phyloP scores from a whole-genome alignment of 2,329 filamentous ascomycete genomes.

The Epichloe sylvatica region DNA sequence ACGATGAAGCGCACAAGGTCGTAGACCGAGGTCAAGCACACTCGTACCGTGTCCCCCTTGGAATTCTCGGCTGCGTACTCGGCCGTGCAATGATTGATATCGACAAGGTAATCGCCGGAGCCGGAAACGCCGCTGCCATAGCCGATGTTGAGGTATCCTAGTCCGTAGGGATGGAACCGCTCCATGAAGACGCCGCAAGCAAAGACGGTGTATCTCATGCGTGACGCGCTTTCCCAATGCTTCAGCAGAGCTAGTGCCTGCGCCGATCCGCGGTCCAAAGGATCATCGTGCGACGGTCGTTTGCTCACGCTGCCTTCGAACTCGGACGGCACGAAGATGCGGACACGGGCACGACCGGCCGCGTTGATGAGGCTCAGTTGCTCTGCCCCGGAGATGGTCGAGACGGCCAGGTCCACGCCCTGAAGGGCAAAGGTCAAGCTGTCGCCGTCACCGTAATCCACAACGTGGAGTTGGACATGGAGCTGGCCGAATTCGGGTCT shows the following conservation, averaged over 20 bases:
- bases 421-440: constrained; percentile 51
- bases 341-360: constrained; percentile 48
- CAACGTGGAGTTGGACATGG: constrained; percentile 51
- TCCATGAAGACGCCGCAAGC: constrained; percentile 66
- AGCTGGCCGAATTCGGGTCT: constrained; percentile 39
- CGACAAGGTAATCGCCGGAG: constrained; percentile 52
- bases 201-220: constrained; percentile 57
- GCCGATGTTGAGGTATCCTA: constrained; percentile 46
- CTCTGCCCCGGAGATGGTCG: constrained; percentile 51
- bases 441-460: constrained; percentile 44
- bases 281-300: constrained; percentile 37
- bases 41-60: constrained; percentile 33
- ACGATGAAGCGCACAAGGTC: constrained; percentile 61
- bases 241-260: constrained; percentile 43
- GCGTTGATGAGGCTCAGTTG: constrained; percentile 63
- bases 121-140: constrained; percentile 35
- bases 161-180: constrained; percentile 53
- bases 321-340: constrained; percentile 59
- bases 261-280: constrained; percentile 45
- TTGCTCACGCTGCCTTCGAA: constrained; percentile 52
- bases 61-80: constrained; percentile 44
- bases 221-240: constrained; percentile 33
- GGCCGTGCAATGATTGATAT: constrained; percentile 43
- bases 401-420: constrained; percentile 62
- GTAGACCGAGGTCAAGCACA: constrained; percentile 55